Evolutionary conservation across 495 filamentous ascomycete genomes (phyloP), one percentile per base, ranked within the genome.

Genomic region (Trichoderma virens): DNA sequence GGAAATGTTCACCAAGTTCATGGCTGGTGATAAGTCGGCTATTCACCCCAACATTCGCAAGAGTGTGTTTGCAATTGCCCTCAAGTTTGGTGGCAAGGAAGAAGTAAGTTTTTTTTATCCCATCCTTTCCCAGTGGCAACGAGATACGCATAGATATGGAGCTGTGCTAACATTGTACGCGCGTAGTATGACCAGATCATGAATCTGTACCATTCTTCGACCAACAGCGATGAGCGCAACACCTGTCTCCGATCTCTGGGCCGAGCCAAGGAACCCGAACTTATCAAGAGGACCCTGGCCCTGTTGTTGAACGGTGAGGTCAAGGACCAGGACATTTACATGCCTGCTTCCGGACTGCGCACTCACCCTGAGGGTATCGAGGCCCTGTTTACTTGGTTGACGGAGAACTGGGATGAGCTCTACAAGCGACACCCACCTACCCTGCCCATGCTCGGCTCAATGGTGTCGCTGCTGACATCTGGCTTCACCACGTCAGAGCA

Each of bases 401-500:
- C 90, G 68, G 80, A 84, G 9, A 84, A 96, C 75, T 98, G 93
- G 90, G 76, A 79, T 9, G 76, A 51, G 80, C 96, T 23, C 79
- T 83, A 41, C 75, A 80, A 60, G 87, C 85, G 69, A 80, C 97
- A 61, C 85, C 65, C 2, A 96, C 94, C 76, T 86, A 90, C 65
- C 87, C 96, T 32, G 85, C 96, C 30, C 78, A 96, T 61, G 93
- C 97, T 75, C 86, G 92, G 20, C 93, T 94, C 75, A 71, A 98
- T 68, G 86, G 88, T 66, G 80, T 87, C 68, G 85, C 84, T 23
- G 78, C 98, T 56, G 51, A 56, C 51, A 65, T 81, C 83, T 60
- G 90, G 90, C 71, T 97, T 96, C 72, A 82, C 88, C 0, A 86
- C 87, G 67, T 75, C 80, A 27, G 80, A 83, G 69, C 80, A 85